Base-by-base conservation (phyloP, 306 rosid genomes). In the Ammopiptanthus mongolicus region DNA sequence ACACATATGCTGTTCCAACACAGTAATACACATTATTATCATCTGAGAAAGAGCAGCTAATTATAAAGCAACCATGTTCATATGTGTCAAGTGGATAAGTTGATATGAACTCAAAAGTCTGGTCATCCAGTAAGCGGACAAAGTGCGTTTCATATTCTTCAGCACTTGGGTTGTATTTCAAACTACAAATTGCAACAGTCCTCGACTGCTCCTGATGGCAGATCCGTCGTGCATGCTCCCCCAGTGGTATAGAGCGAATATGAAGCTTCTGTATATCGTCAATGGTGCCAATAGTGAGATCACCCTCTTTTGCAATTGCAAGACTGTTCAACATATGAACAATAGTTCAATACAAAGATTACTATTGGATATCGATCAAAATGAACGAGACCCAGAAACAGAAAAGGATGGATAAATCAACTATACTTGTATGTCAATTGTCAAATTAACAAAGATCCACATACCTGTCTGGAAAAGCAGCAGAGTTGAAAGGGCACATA, bases 401-500 rank as follows among this genome's bases (percentile, higher is more conserved):
- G 22, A 17, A 57, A 14, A 4, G 28, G 17, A 29, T 3, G n/a
- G n/a, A 25, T 10, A 14, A 28, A 14, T 59, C 41, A 19, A 36
- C 50, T 42, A 12, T 41, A 13, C 60, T 41, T 6, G 10, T 56
- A 33, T 51, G 37, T 5, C 44, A 58, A 17, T 25, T 25, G 28
- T 25, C 28, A 25, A 25, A 65, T 31, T 3, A 55, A 25, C 3
- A 47, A 15, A 28, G 13, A 50, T 36, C 51, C 18, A 78, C 22
- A 33, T 85, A 90, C 96, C 96, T 90, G 70, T 90, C 96, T 29
- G 96, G 96, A 81, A 90, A 90, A 59, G 96, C 96, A 59, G 96
- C 91, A 77, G 96, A 85, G 83, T 87, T 90, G 87, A 90, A 90
- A 68, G 90, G 96, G 82, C 96, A 90, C 96, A 90, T 90, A 67